A percentile compares a stretch with the other conserved stretches of the same genome.
Evolutionary conservation across 176 grass and related monocot genomes (phyloP).

Genomic region (Metroxylon sagu): DNA sequence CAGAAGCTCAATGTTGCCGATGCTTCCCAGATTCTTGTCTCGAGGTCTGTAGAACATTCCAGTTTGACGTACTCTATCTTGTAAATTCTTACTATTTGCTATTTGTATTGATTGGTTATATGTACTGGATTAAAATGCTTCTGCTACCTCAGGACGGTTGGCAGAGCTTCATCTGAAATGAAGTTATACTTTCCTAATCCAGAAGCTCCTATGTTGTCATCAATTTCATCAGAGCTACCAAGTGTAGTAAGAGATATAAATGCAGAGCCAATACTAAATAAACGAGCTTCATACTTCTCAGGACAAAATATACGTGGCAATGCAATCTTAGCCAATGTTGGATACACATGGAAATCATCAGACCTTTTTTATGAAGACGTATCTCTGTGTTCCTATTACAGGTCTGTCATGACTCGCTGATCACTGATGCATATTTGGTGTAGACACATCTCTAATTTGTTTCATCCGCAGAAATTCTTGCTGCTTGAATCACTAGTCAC

Average conservation of each 20-base stretch:
- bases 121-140: conserved; percentile 23
- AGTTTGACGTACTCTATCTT: not conserved
- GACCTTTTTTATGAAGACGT: conserved; percentile 64
- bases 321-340: conserved; percentile 77
- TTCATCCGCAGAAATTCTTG: no score
- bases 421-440: not conserved
- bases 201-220: conserved; percentile 34
- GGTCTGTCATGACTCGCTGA: conserved; percentile 31
- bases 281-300: conserved; percentile 71
- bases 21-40: conserved; percentile 61
- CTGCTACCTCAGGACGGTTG: conserved; percentile 61
- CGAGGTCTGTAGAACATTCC: conserved; percentile 42
- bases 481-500: no score
- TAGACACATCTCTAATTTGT: no score
- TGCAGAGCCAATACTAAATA: conserved; percentile 37
- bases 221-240: conserved; percentile 16
- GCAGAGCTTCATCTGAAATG: conserved; percentile 87
- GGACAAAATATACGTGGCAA: conserved; percentile 89
- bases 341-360: conserved; percentile 70
- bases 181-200: conserved; percentile 73
- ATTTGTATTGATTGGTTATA: not conserved
- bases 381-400: conserved; percentile 69
- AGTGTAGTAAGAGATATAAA: conserved; percentile 22
- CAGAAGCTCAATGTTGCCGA: conserved; percentile 43
- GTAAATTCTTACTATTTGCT: not conserved